Evolutionary conservation across 2,329 filamentous ascomycete genomes (phyloP).

Genomic region (Drechslerella coelobrocha): DNA sequence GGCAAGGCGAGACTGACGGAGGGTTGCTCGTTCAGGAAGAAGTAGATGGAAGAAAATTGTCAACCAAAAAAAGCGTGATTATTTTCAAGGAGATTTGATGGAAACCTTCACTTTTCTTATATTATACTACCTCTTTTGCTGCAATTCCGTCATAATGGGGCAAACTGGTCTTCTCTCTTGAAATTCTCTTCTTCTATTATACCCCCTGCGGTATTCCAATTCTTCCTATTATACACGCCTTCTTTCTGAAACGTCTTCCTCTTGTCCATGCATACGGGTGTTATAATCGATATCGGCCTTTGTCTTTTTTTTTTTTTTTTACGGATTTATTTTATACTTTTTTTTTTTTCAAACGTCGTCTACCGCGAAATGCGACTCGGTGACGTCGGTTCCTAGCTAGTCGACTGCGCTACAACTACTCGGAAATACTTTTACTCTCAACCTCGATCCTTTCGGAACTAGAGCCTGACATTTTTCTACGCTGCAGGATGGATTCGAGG

Average conservation of each 20-base stretch:
- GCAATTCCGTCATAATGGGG: slow-evolving; percentile 41
- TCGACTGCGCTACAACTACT: neutral
- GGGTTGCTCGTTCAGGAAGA: slow-evolving; percentile 99
- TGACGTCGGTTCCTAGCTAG: neutral
- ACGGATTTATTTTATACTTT: slow-evolving; percentile 5
- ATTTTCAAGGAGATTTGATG: slow-evolving; percentile 55
- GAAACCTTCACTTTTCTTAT: slow-evolving; percentile 60
- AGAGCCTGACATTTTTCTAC: slow-evolving; percentile 46
- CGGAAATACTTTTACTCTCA: neutral
- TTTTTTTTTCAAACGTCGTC: slow-evolving; percentile 15
- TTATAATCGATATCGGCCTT: slow-evolving; percentile 45
- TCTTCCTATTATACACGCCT: slow-evolving; percentile 16
- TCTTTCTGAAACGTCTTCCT: slow-evolving; percentile 36
- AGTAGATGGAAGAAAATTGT: slow-evolving; percentile 71
- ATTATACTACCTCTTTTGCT: no score
- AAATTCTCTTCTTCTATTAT: slow-evolving; percentile 28
- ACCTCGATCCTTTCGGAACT: slow-evolving; percentile 2
- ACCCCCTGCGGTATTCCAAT: neutral
- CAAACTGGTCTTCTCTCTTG: slow-evolving; percentile 33
- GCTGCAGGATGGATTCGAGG: slow-evolving; percentile 2
- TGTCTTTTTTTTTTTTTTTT: slow-evolving; percentile 25
- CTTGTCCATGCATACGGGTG: slow-evolving; percentile 49
- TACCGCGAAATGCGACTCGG: neutral
- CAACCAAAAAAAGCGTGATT: slow-evolving; percentile 49
- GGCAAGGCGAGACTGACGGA: slow-evolving; percentile 98